A percentile compares a stretch with the other conserved stretches of the same genome.
These are phyloP conservation scores for Meyerozyma carpophila DNA, from an alignment of 1,139 yeast genomes.

Conservation along the genomic window DNA sequence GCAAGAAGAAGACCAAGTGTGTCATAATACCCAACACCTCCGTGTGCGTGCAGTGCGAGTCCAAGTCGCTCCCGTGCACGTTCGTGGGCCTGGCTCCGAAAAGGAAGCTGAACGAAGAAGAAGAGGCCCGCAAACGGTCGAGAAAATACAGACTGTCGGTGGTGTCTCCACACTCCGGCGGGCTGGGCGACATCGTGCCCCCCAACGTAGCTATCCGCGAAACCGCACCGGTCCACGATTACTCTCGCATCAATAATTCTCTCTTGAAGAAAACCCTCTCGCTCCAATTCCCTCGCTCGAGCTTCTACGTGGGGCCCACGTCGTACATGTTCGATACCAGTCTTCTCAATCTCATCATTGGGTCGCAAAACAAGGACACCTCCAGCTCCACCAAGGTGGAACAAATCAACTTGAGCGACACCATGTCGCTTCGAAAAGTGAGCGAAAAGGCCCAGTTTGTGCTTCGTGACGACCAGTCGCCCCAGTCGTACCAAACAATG, in stretches of 20 bases:
- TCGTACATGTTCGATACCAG: slow-evolving; percentile 58
- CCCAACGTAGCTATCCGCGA: slow-evolving; percentile 54
- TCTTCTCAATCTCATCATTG: slow-evolving; percentile 48
- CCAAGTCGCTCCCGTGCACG: slow-evolving; percentile 62
- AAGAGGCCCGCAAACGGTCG: slow-evolving; percentile 10
- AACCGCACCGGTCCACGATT: slow-evolving; percentile 51
- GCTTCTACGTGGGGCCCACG: slow-evolving; percentile 72
- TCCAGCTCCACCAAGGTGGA: slow-evolving; percentile 39
- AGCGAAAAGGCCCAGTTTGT: slow-evolving; percentile 61
- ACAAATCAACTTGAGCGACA: slow-evolving; percentile 55
- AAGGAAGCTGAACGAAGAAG: slow-evolving; percentile 22
- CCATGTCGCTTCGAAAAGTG: slow-evolving; percentile 61
- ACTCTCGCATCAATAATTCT: slow-evolving; percentile 46
- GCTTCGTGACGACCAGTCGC: slow-evolving; percentile 67
- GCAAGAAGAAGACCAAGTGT: slow-evolving; percentile 62
- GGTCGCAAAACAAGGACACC: slow-evolving; percentile 27
- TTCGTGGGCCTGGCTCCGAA: slow-evolving; percentile 33
- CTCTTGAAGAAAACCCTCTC: slow-evolving; percentile 39
- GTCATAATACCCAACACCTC: slow-evolving; percentile 52
- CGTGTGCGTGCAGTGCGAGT: slow-evolving; percentile 65
- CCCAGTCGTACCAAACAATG: slow-evolving; percentile 55
- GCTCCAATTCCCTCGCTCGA: slow-evolving; percentile 68
- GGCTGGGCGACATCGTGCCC: slow-evolving; percentile 21
- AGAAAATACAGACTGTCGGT: background rate
- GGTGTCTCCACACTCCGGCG: slow-evolving; percentile 5